A percentile compares a stretch with the other conserved stretches of the same genome.
These are phyloP conservation scores for Fusarium pseudoanthophilum DNA, from an alignment of 2,329 filamentous ascomycete species.

Conservation along the genomic window DNA sequence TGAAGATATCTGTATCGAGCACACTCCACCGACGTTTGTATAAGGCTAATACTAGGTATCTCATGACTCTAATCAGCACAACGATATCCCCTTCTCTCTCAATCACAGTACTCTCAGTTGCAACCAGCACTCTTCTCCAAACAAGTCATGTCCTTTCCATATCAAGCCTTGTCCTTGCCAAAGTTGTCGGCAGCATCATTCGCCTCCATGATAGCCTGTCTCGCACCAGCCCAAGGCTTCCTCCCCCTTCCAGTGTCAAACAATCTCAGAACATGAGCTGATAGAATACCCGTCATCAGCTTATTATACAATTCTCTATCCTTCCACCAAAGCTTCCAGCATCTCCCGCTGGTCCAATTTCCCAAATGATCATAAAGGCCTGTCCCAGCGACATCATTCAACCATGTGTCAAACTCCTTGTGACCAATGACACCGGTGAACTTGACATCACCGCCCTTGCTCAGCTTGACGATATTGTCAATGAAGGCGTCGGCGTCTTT, in stretches of 20 bases:
- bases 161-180: background rate
- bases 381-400: background rate
- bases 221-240: background rate
- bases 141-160: rapidly evolving
- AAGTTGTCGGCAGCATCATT: background rate
- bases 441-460: background rate
- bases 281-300: background rate
- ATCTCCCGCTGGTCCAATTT: background rate
- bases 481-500: background rate
- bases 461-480: background rate
- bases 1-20: background rate
- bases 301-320: background rate
- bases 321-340: background rate
- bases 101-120: background rate
- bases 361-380: background rate
- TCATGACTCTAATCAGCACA: background rate
- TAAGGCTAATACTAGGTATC: background rate
- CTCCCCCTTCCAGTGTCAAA: background rate
- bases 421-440: background rate
- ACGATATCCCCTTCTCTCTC: rapidly evolving
- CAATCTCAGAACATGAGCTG: background rate
- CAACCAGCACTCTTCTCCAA: background rate
- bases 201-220: background rate
- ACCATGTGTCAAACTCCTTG: background rate
- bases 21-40: background rate